Base-by-base conservation (phyloP, 208 protist species). In the Plasmodiophora brassicae region DNA sequence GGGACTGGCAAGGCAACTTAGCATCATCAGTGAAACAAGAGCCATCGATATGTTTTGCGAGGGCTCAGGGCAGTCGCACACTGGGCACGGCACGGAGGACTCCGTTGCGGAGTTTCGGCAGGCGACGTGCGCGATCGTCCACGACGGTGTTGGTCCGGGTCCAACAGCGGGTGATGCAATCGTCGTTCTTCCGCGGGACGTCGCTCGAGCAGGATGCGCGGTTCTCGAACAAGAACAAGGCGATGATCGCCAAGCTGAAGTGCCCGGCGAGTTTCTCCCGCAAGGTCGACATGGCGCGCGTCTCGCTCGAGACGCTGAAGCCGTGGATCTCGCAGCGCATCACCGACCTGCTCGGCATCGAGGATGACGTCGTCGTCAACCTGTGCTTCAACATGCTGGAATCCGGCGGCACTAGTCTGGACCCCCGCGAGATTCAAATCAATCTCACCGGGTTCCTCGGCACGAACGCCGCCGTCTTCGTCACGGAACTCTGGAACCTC, bases 381-480 rank as follows among this genome's bases (percentile, higher is more conserved):
- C n/a, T 78, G 14, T 78, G 65, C 65, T 78, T 78, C n/a, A 78
- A 78, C 41, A 78, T 78, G 65, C 65, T 78, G n/a, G 50, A 57
- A 25, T 14, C 65, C 14, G 65, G 65, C 5, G 65, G 41, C n/a
- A 57, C 20, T 57, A 28, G 20, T 28, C 10, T 78, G 10, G 65
- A 78, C n/a, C 65, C 65, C 20, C 65, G 65, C 20, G 65, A 78
- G 41, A 14, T 78, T 14, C 65, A 78, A 78, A 78, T 78, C n/a
- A 78, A 78, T 32, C n/a, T 78, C 10, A 78, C 65, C 5, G 65
- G 65, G 5, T 78, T 78, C 41, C 32, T 78, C 32, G 65, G 65
- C 5, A 8, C 5, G 5, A 78, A 78, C n/a, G 5, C 65, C 65
- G 41, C 32, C 10, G 20, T 32, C 32, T 78, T 78, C 65, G 65